Evolutionary conservation across 2,329 filamentous ascomycete genomes (phyloP).

Genomic region (Metarhizium humberi): DNA sequence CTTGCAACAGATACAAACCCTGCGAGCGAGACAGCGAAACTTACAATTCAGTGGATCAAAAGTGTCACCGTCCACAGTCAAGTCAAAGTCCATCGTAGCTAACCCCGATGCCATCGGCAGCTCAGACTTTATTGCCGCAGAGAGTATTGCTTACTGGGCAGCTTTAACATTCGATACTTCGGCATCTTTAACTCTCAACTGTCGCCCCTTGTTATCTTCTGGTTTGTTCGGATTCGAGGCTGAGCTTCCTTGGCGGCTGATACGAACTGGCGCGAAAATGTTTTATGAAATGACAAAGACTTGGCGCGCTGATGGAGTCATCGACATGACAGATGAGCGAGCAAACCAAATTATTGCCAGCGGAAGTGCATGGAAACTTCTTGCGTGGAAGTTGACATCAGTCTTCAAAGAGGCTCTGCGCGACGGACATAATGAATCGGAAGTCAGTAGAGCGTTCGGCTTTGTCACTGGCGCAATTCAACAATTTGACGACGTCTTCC

Average conservation of each 20-base stretch:
- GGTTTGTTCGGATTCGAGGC: slow-evolving; percentile 24
- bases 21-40: slow-evolving; percentile 28
- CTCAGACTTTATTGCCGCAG: slow-evolving; percentile 24
- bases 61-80: slow-evolving; percentile 18
- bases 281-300: slow-evolving; percentile 17
- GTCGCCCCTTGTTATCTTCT: slow-evolving; percentile 27
- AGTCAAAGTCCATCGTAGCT: slow-evolving; percentile 11
- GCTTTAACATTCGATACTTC: slow-evolving; percentile 32
- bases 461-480: slow-evolving; percentile 16
- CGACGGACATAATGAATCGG: slow-evolving; percentile 21
- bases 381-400: slow-evolving; percentile 22
- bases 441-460: slow-evolving; percentile 16
- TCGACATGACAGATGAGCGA: slow-evolving; percentile 20
- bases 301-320: slow-evolving; percentile 15
- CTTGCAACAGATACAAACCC: slow-evolving; percentile 28
- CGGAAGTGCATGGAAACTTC: slow-evolving; percentile 19
- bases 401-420: slow-evolving; percentile 22
- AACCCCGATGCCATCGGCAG: slow-evolving; percentile 18
- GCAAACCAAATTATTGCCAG: slow-evolving; percentile 21
- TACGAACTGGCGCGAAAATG: slow-evolving; percentile 18
- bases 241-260: slow-evolving; percentile 19
- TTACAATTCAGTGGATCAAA: slow-evolving; percentile 31
- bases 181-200: slow-evolving; percentile 30
- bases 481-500: slow-evolving; percentile 18
- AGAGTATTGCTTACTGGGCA: slow-evolving; percentile 31